phyloP scores from a whole-genome alignment of 371 early-diverging fungal species.

The Mucor ambiguus region DNA sequence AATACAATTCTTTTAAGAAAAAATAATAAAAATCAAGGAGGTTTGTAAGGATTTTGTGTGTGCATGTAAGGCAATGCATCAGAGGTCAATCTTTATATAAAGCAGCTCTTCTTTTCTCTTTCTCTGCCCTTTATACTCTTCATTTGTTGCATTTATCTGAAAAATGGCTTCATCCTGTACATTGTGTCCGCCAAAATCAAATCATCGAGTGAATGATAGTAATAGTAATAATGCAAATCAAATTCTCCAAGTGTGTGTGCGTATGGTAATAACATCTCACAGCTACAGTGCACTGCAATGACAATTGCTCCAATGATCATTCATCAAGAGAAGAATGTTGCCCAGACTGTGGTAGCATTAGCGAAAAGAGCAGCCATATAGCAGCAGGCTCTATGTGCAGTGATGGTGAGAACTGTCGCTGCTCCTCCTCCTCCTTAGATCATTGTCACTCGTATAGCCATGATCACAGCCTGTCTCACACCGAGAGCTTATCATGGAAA shows the following conservation, averaged over 20 bases:
- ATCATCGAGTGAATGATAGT: background rate
- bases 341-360: background rate
- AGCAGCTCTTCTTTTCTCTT: background rate
- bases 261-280: background rate
- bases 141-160: background rate
- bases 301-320: background rate
- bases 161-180: background rate
- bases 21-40: conserved; percentile 4
- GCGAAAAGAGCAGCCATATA: background rate
- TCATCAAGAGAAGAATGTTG: background rate
- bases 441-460: background rate
- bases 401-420: background rate
- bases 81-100: background rate
- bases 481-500: conserved; percentile 1
- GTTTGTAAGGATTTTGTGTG: conserved; percentile 1
- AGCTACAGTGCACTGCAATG: background rate
- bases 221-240: background rate
- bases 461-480: background rate
- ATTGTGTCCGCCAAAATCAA: background rate
- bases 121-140: background rate
- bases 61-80: conserved; percentile 6
- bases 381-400: background rate
- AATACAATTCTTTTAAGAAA: background rate
- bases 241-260: background rate
- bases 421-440: background rate